Evolutionary conservation across 805 yeast species (phyloP).

Genomic region (Wickerhamiella azyma): DNA sequence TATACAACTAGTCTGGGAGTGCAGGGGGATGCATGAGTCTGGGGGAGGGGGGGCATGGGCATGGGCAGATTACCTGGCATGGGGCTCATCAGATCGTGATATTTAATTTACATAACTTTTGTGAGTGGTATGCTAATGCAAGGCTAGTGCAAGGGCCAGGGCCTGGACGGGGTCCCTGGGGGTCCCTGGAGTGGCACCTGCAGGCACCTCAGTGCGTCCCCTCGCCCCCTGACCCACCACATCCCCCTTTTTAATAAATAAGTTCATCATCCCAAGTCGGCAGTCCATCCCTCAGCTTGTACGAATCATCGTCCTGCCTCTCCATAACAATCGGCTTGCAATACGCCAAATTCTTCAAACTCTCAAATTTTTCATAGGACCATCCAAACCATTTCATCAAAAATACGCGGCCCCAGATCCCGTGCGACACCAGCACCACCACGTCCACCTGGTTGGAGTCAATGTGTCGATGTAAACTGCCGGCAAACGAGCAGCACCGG

Average conservation of each 20-base stretch:
- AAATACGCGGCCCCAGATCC: slow-evolving; percentile 87
- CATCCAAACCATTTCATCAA: slow-evolving; percentile 91
- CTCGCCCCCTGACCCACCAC: no score
- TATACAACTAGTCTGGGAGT: no score
- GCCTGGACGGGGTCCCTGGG: no score
- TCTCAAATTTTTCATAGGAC: slow-evolving; percentile 81
- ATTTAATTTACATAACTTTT: no score
- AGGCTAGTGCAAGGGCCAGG: no score
- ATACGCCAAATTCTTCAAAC: slow-evolving; percentile 68
- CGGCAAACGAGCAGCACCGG: slow-evolving; percentile 80
- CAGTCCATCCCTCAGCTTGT: slow-evolving; percentile 43
- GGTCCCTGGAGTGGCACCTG: no score
- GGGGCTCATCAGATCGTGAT: no score
- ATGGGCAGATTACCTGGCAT: no score
- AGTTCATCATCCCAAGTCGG: slow-evolving; percentile 52
- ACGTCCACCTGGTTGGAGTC: slow-evolving; percentile 55
- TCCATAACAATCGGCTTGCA: slow-evolving; percentile 77
- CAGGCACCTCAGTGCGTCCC: no score
- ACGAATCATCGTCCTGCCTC: slow-evolving; percentile 31
- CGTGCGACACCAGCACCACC: slow-evolving; percentile 78
- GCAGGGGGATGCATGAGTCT: no score
- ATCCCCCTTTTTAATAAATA: slow-evolving; percentile 2
- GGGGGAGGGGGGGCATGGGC: no score
- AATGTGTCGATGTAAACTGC: slow-evolving; percentile 72
- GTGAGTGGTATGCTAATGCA: no score